Conservation (phyloP, 805 yeast genomes). For the Hanseniaspora vineae region DNA sequence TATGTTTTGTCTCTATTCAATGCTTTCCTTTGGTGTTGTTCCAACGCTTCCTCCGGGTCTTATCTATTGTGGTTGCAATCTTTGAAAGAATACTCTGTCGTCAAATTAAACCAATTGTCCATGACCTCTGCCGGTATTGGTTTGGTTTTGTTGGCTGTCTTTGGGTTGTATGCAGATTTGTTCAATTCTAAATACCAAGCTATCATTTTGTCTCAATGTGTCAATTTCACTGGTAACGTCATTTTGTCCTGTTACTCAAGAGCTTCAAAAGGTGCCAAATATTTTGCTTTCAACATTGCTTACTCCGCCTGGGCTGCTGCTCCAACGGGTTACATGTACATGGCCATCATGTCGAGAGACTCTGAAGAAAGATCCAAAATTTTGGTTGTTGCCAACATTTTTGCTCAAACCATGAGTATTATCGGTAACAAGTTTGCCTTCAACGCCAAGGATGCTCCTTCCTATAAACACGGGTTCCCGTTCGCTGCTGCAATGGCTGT, state of each 20-base stretch:
- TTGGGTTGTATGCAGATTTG: constrained; percentile 32
- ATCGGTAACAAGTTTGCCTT: constrained; percentile 36
- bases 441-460: constrained; percentile 41
- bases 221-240: constrained; percentile 39
- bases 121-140: constrained; percentile 47
- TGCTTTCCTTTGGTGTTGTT: constrained; percentile 45
- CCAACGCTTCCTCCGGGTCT: constrained; percentile 38
- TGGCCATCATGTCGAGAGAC: constrained; percentile 44
- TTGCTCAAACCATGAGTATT: constrained; percentile 42
- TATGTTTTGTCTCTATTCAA: constrained; percentile 40
- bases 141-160: constrained; percentile 23
- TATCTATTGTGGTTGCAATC: constrained; percentile 40
- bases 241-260: constrained; percentile 40
- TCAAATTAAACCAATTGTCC: constrained; percentile 34
- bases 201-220: constrained; percentile 36
- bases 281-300: constrained; percentile 47
- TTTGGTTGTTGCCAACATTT: constrained; percentile 36
- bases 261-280: constrained; percentile 39
- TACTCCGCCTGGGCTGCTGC: constrained; percentile 52
- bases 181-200: constrained; percentile 43
- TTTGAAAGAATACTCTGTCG: constrained; percentile 25
- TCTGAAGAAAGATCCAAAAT: constrained; percentile 39
- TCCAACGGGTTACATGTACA: constrained; percentile 46
- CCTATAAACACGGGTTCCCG: constrained; percentile 40
- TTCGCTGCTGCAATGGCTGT: constrained; percentile 27